Evolutionary conservation across 2,329 filamentous ascomycete species (phyloP), one percentile per base, ranked within the genome.

Genomic region (Phialophora expanda): DNA sequence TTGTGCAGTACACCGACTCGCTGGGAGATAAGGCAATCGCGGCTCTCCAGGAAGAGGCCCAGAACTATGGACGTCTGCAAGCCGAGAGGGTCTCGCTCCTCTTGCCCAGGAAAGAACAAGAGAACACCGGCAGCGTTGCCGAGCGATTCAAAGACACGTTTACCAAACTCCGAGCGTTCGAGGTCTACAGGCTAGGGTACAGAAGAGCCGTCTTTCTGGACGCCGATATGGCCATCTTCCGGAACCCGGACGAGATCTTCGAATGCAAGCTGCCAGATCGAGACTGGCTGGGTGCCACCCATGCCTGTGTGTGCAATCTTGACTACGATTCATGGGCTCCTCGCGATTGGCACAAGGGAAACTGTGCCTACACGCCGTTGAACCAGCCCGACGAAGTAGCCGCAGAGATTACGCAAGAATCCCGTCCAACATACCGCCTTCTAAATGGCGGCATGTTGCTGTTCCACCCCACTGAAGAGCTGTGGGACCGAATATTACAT

Each of bases 141-240:
- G 79, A 83, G 64, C 79, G 83, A 24, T 85, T 85, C 73, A 77
- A 77, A 64, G 83, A 85, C 68, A 85, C 83, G 3, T 85, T 83
- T 80, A 85, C 83, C 2, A 85, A 85, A 70, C 76, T 86, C 2
- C 79, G 82, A n/a, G 83, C 84, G 24, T 85, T 85, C 70, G 79
- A 83, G 62, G 66, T 82, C 3, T 66, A 74, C 69, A 64, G 68
- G 32, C 64, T 66, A 50, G 74, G 73, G 56, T 79, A 78, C 51
- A 76, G 81, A 48, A 76, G 75, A 6, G 70, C 84, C 17, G 83
- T 82, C 70, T 84, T 84, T 68, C 76, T 86, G 4, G 84, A 85
- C 67, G 82, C 83, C 8, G 83, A 85, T 67, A 84, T 85, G 78
- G 78, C 82, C 64, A 73, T 84, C 38, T 77, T 78, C 70, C 69